Evolutionary conservation across 2,329 filamentous ascomycete genomes (phyloP).

Genomic region (Hymenoscyphus scutula): DNA sequence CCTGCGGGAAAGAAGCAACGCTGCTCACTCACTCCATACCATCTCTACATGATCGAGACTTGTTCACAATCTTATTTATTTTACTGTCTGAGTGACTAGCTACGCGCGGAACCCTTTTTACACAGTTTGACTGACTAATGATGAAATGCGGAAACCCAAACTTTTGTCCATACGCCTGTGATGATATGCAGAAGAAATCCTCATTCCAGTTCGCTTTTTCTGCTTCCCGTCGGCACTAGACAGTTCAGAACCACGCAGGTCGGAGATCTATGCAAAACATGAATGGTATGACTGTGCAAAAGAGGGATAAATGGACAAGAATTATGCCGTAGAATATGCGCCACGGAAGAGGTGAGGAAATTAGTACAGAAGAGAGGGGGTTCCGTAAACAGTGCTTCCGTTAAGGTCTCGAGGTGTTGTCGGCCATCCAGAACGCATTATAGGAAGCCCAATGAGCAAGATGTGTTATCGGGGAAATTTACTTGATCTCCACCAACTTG

Average conservation of each 20-base stretch:
- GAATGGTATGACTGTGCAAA: constrained; percentile 15
- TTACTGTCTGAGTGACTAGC: neutral
- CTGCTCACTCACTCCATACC: neutral
- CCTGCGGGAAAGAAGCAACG: neutral
- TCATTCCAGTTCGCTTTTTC: constrained; percentile 34
- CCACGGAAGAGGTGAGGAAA: constrained; percentile 23
- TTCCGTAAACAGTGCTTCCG: constrained; percentile 19
- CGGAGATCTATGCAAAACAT: constrained; percentile 36
- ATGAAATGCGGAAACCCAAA: constrained; percentile 13
- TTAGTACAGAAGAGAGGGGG: constrained; percentile 33
- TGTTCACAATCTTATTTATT: neutral
- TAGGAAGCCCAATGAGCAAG: constrained; percentile 4
- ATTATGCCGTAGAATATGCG: constrained; percentile 22
- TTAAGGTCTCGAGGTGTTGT: constrained; percentile 17
- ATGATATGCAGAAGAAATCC: constrained; percentile 35
- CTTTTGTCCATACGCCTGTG: constrained; percentile 35
- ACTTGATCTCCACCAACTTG: constrained; percentile 82
- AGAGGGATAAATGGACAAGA: constrained; percentile 18
- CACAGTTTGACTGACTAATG: neutral
- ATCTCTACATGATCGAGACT: neutral
- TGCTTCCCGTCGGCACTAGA: constrained; percentile 29
- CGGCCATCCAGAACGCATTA: constrained; percentile 15
- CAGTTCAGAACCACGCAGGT: constrained; percentile 34
- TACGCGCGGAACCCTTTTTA: neutral
- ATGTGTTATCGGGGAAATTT: constrained; percentile 38